These are phyloP conservation scores for Pleurotus pulmonarius DNA, from an alignment of 768 basidiomycete species.

Conservation along the genomic window DNA sequence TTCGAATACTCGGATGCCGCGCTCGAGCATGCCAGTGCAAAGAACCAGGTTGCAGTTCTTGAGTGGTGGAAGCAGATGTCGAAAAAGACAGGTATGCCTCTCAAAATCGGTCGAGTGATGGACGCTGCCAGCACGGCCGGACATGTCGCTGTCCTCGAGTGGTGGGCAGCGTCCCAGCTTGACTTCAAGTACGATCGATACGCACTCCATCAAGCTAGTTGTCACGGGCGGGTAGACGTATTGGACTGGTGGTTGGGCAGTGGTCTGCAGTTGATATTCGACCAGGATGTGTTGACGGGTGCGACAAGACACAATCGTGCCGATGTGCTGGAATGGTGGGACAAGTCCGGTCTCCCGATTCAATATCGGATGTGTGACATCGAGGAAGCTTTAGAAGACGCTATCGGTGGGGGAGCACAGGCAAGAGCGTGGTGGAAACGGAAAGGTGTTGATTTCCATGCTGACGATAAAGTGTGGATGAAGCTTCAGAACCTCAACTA, in stretches of 20 bases:
- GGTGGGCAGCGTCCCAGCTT: slow-evolving; percentile 80
- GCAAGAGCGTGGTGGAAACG: slow-evolving; percentile 78
- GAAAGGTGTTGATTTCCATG: slow-evolving; percentile 80
- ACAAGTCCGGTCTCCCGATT: slow-evolving; percentile 70
- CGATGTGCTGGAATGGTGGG: slow-evolving; percentile 88
- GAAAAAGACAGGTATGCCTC: slow-evolving; percentile 42
- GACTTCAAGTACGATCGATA: slow-evolving; percentile 77
- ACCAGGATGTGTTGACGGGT: slow-evolving; percentile 73
- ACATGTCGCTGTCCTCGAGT: slow-evolving; percentile 71
- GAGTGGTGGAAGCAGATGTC: slow-evolving; percentile 80
- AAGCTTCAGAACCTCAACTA: slow-evolving; percentile 74
- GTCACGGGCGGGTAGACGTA: slow-evolving; percentile 75
- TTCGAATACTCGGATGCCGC: slow-evolving; percentile 79
- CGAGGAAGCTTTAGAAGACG: slow-evolving; percentile 87
- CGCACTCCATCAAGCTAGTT: slow-evolving; percentile 75
- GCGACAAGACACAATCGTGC: slow-evolving; percentile 81
- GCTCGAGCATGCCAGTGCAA: slow-evolving; percentile 75
- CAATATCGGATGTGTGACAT: slow-evolving; percentile 91
- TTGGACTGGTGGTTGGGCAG: slow-evolving; percentile 83
- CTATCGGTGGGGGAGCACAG: slow-evolving; percentile 73
- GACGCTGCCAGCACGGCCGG: slow-evolving; percentile 82
- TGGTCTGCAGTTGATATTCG: slow-evolving; percentile 73
- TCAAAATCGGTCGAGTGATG: slow-evolving; percentile 83
- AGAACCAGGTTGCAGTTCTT: slow-evolving; percentile 70
- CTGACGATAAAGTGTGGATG: slow-evolving; percentile 87